Percentiles rank a stretch among this genome's conserved stretches.
phyloP scores from a whole-genome alignment of 2,329 filamentous ascomycete species.

The Uncinocarpus reesii region DNA sequence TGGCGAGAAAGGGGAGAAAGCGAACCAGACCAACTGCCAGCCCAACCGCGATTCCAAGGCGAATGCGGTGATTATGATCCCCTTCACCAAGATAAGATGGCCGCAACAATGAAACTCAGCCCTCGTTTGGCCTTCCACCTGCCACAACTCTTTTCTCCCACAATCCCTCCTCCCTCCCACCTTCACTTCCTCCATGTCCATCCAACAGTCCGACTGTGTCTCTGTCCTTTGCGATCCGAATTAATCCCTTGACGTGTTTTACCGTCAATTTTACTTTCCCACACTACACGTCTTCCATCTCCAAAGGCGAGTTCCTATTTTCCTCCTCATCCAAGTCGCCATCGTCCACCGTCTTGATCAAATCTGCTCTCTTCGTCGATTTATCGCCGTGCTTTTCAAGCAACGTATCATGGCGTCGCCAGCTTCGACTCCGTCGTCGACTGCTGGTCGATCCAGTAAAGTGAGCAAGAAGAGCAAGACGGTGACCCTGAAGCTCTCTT shows the following conservation, averaged over 20 bases:
- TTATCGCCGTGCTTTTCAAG: neutral
- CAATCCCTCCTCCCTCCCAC: neutral
- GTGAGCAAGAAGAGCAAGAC: slow-evolving; percentile 25
- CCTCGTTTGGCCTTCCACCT: slow-evolving; percentile 12
- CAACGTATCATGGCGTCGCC: slow-evolving; percentile 17
- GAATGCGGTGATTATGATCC: neutral
- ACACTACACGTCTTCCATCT: neutral
- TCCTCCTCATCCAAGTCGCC: neutral
- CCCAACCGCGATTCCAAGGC: neutral
- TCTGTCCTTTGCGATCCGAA: slow-evolving; percentile 1
- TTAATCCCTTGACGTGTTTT: slow-evolving; percentile 8
- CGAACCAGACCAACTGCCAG: neutral
- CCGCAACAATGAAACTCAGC: slow-evolving; percentile 13
- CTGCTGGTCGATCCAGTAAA: slow-evolving; percentile 31
- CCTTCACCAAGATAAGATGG: neutral
- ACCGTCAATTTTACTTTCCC: slow-evolving; percentile 7
- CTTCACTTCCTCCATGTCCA: neutral
- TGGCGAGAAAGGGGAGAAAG: neutral
- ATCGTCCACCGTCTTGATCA: neutral
- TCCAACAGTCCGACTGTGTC: neutral
- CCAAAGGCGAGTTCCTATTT: neutral
- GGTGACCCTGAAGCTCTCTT: slow-evolving; percentile 34
- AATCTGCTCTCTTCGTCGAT: neutral
- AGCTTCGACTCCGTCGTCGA: slow-evolving; percentile 21
- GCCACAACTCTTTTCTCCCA: slow-evolving; percentile 9